Conservation (phyloP, 345 rosid species). For the Boechera stricta region DNA sequence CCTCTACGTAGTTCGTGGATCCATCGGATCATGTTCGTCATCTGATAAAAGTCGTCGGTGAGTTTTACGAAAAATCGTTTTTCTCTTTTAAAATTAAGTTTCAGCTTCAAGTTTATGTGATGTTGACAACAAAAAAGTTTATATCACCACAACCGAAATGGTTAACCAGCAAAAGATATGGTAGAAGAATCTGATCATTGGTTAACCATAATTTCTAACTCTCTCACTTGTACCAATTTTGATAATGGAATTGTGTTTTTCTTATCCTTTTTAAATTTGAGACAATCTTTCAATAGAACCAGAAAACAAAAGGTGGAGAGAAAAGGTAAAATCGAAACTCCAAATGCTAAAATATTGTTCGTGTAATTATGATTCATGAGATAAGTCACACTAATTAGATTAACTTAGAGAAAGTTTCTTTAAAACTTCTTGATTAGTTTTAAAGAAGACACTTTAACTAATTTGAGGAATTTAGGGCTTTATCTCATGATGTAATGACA, state of each 20-base stretch:
- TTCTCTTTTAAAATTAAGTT: not conserved
- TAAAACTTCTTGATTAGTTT: conserved; percentile 18
- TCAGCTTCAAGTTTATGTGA: not conserved
- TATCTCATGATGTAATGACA: conserved; percentile 46
- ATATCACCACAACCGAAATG: not conserved
- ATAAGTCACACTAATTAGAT: conserved; percentile 37
- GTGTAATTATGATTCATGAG: conserved; percentile 30
- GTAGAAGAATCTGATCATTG: not conserved
- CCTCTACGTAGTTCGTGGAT: not conserved
- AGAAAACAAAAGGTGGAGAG: conserved; percentile 3
- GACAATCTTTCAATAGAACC: not conserved
- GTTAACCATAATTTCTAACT: not conserved
- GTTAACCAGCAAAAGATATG: not conserved
- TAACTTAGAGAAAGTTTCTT: conserved; percentile 20
- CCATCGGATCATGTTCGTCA: not conserved
- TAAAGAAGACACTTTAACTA: conserved; percentile 42
- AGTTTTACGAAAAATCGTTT: not conserved
- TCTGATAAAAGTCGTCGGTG: not conserved
- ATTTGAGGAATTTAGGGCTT: conserved; percentile 49
- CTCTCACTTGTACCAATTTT: not conserved
- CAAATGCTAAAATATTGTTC: conserved; percentile 1
- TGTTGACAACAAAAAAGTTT: not conserved
- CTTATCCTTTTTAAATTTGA: not conserved
- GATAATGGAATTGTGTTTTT: not conserved
- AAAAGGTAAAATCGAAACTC: not conserved